Conservation (phyloP, 2,329 filamentous ascomycete species). For the Colletotrichum cordylinicola region DNA sequence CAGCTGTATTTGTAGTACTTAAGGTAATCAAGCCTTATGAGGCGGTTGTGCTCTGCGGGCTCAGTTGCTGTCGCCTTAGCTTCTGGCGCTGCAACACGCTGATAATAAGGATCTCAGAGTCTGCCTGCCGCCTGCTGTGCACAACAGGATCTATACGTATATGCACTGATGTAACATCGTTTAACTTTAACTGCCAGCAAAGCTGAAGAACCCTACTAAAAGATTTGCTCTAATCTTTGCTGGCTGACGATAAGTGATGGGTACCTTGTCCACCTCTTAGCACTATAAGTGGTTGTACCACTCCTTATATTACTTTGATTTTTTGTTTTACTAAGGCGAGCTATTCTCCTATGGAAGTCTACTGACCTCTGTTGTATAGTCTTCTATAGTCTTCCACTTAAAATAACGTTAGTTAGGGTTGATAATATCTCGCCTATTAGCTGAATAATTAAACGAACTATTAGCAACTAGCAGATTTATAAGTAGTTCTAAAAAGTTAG, state of each 20-base stretch:
- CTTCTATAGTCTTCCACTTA: too few relatives aligned
- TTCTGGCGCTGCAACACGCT: background rate
- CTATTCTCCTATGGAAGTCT: too few relatives aligned
- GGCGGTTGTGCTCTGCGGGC: background rate
- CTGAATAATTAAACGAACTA: too few relatives aligned
- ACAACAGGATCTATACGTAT: background rate
- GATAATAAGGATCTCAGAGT: background rate
- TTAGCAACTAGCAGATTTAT: too few relatives aligned
- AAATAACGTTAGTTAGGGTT: too few relatives aligned
- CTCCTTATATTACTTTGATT: too few relatives aligned
- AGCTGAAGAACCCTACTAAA: background rate
- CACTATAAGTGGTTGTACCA: too few relatives aligned
- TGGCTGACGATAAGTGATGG: background rate
- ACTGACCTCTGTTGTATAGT: too few relatives aligned
- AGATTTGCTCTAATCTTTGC: background rate
- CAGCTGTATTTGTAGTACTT: background rate
- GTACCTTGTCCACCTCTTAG: background rate
- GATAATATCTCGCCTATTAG: too few relatives aligned
- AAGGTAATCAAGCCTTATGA: background rate
- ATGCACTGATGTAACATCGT: constrained; percentile 1
- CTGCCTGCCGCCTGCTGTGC: background rate
- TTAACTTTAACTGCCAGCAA: background rate
- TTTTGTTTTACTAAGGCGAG: too few relatives aligned
- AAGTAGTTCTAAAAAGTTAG: too few relatives aligned
- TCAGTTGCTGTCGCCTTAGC: background rate